Evolutionary conservation across 2,329 filamentous ascomycete genomes (phyloP), one percentile per base, ranked within the genome.

Genomic region (Fusarium nurragi): DNA sequence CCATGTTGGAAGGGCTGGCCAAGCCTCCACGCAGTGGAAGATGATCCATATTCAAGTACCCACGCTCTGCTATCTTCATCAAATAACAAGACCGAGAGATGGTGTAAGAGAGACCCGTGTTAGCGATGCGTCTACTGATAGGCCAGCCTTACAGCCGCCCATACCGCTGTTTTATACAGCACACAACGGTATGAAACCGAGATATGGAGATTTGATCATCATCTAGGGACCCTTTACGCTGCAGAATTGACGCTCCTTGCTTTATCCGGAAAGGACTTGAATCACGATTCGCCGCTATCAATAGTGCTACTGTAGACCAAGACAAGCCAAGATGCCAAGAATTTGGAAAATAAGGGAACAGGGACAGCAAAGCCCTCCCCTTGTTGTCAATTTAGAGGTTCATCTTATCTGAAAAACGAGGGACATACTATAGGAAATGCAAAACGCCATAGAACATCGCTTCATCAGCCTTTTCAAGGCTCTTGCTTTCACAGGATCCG

Each of bases 401-500:
- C 32, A 34, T 34, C 32, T 34, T 16, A 26, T 34, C 32, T 34
- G 14, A 41, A 49, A 52, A 11, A 16, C 28, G 32, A 19, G 36
- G 50, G 43, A 43, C 22, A 44, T 52, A 28, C n/a, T 43, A 47
- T 32, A 58, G 21, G 39, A 56, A 46, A 44, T 54, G 25, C 21
- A 40, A 49, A 49, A 43, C 55, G 54, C 34, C 48, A 60, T 32
- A 51, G 41, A 53, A 41, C 40, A 52, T 69, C 53, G 59, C 54
- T 66, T 66, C 60, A 59, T 37, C 38, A 52, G 40, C 40, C 53
- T 46, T 47, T 47, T 50, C 51, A 65, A 54, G 38, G 44, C 56
- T 56, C 50, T 61, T 41, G 48, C 45, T 52, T 56, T 57, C 52
- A 66, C 64, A 68, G 68, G 67, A 70, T 70, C 67, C 65, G 70